Conservation (phyloP, 2,329 filamentous ascomycete genomes). For the Beauveria rudraprayagi region DNA sequence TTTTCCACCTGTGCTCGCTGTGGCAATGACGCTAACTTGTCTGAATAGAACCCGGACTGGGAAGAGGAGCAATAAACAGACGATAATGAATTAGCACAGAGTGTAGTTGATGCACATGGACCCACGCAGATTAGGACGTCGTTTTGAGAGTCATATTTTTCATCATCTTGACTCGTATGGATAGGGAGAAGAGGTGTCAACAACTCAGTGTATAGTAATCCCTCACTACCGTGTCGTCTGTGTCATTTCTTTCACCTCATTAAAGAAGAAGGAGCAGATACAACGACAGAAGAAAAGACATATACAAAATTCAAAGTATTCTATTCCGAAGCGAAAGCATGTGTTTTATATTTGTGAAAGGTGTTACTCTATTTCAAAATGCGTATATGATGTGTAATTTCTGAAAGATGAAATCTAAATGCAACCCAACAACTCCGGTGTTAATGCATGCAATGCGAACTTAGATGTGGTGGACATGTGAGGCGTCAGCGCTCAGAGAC, state of each 20-base stretch:
- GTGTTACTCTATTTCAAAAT: not conserved
- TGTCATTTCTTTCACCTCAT: not conserved
- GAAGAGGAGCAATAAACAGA: conserved; percentile 27
- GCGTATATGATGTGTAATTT: not conserved
- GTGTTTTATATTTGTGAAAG: not conserved
- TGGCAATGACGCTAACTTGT: not conserved
- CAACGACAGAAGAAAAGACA: not conserved
- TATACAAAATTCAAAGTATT: not conserved
- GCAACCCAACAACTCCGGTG: not conserved
- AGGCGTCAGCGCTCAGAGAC: not conserved
- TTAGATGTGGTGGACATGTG: not conserved
- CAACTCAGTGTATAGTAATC: conserved; percentile 26
- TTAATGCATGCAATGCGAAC: not conserved
- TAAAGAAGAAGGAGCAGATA: not conserved
- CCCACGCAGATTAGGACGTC: not conserved
- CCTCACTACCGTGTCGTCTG: conserved; percentile 17
- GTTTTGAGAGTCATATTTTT: not conserved
- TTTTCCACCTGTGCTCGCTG: too few species aligned
- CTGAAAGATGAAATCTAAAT: not conserved
- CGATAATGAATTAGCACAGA: not conserved
- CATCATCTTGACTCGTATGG: not conserved
- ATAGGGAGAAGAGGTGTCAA: not conserved
- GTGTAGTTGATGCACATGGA: not conserved
- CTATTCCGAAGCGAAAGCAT: not conserved
- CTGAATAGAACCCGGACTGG: conserved; percentile 31